Percentiles rank a stretch among this genome's conserved stretches.
Conservation (phyloP, 2,329 filamentous ascomycete species). For the Aspergillus udagawae region DNA sequence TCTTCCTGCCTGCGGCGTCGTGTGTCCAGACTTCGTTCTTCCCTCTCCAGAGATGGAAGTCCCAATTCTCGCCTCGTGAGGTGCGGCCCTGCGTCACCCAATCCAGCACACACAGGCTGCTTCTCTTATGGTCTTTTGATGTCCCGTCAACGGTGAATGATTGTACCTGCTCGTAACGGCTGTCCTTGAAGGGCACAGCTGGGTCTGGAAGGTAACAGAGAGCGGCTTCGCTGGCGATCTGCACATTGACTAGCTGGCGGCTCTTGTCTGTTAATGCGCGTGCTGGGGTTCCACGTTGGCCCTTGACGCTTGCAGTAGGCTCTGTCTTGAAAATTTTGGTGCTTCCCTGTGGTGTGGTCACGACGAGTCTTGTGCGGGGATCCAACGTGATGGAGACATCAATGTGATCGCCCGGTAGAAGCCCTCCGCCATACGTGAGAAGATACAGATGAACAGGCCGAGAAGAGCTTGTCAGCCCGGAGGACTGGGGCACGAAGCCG, state of each 20-base stretch:
- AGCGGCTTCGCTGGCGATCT: slow-evolving; percentile 47
- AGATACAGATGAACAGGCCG: slow-evolving; percentile 76
- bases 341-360: slow-evolving; percentile 65
- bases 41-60: slow-evolving; percentile 71
- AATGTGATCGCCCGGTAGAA: slow-evolving; percentile 83
- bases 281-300: slow-evolving; percentile 38
- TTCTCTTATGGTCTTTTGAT: slow-evolving; percentile 32
- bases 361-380: slow-evolving; percentile 60
- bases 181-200: slow-evolving; percentile 82
- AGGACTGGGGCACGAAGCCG: slow-evolving; percentile 52
- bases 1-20: slow-evolving; percentile 40
- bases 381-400: slow-evolving; percentile 66
- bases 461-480: slow-evolving; percentile 30
- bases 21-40: slow-evolving; percentile 70
- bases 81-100: slow-evolving; percentile 89
- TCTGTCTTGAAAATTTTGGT: slow-evolving; percentile 93
- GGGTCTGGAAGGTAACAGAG: slow-evolving; percentile 77
- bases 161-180: slow-evolving; percentile 80
- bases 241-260: slow-evolving; percentile 48
- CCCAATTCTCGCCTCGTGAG: slow-evolving; percentile 86
- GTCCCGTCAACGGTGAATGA: slow-evolving; percentile 60
- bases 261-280: slow-evolving; percentile 35
- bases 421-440: slow-evolving; percentile 88
- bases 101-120: slow-evolving; percentile 75
- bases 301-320: slow-evolving; percentile 20